Evolutionary conservation across 139 green algal species (phyloP), one percentile per base, ranked within the genome.

Genomic region (Chlorella sorokiniana): DNA sequence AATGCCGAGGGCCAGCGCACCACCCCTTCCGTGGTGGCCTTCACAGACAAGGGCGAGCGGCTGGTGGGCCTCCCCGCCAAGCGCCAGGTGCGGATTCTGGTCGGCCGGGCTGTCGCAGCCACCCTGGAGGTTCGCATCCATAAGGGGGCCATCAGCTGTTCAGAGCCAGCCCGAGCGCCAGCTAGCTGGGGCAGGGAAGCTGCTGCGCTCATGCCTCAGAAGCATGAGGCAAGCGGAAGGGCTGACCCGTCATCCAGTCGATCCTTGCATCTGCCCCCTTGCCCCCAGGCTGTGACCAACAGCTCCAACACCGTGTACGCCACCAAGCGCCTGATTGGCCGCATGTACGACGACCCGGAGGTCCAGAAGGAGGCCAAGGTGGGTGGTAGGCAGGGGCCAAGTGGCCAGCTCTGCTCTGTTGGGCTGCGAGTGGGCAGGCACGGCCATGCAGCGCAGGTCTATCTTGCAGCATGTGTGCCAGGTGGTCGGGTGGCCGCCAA

Each of bases 1-100:
- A 99, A 99, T 81, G 94, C 95, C 0, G 97, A 99, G 88, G 97
- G 97, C 52, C 84, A 89, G 72, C 91, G 97, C 69, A 99, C 97
- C 51, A 99, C 97, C 3, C 97, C 97, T 20, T 99, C 97, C 7
- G 91, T 99, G 14, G 93, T 99, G 14, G 97, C 97, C 5, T 99
- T 99, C 90, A 99, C 91, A 20, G 91, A 98, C 45, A 98, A 98
- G 88, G 96, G 96, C 2, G 97, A 99, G 86, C 86, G 94, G 4
- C 89, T 99, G 23, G 93, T 98, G 14, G 96, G 96, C 27, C 85
- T 97, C 64, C 96, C 96, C 3, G 97, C 97, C 79, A 99, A 99
- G 90, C 94, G 96, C 40, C 94, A 97, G 89, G 92, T 96, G 68
- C 42, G 77, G 1, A 16, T 25, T 16, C 11, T 56, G 11, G 14